A percentile compares a stretch with the other conserved stretches of the same genome.
These are phyloP conservation scores for Dioscorea alata DNA, from an alignment of 106 monocot genomes.

Conservation along the genomic window DNA sequence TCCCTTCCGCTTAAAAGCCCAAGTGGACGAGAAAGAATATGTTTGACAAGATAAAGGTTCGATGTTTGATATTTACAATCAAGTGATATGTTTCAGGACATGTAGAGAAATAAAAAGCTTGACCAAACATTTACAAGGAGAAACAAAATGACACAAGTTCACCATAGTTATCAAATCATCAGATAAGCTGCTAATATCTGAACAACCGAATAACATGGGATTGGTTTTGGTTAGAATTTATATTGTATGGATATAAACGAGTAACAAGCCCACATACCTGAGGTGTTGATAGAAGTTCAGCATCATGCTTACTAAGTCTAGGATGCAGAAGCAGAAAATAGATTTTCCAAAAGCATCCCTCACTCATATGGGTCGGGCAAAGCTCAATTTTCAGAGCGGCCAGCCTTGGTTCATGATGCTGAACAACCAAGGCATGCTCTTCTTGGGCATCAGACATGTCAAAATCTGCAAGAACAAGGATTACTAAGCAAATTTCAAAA, in stretches of 20 bases:
- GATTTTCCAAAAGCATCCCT: constrained; percentile 98
- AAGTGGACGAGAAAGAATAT: too few species aligned
- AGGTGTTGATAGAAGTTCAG: constrained; percentile 82
- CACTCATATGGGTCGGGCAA: constrained; percentile 94
- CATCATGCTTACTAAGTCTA: constrained; percentile 77
- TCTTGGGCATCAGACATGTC: constrained; percentile 91
- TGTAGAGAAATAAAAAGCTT: too few species aligned
- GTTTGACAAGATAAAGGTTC: too few species aligned
- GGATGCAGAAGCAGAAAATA: constrained; percentile 98
- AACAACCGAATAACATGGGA: not conserved
- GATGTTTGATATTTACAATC: too few species aligned
- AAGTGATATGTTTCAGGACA: too few species aligned
- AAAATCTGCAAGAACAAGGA: constrained; percentile 57
- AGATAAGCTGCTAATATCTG: not conserved
- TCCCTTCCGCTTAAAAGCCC: too few species aligned
- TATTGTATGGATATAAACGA: too few species aligned
- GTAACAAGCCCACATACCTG: constrained; percentile 31
- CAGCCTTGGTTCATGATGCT: constrained; percentile 71
- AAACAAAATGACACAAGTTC: not conserved
- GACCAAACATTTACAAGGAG: not conserved
- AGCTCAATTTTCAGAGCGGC: constrained; percentile 91
- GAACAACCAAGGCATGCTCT: constrained; percentile 86
- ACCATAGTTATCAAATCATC: not conserved
- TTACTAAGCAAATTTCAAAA: not conserved
- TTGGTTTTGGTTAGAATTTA: not conserved